Base-by-base conservation (phyloP, 805 yeast genomes). In the Hanseniaspora lachancei region DNA sequence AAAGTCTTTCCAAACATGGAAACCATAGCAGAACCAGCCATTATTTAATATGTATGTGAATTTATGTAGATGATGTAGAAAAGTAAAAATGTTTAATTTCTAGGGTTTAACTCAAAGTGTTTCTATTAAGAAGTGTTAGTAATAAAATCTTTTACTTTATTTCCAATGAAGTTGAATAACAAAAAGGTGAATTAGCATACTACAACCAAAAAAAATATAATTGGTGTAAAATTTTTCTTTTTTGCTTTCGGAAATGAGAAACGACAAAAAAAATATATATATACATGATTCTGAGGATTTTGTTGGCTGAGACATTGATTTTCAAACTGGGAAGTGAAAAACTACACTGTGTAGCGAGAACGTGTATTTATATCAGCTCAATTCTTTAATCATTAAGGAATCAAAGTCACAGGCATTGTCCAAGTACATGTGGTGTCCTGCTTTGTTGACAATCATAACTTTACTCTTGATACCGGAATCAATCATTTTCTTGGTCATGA, bases 381-480 rank as follows among this genome's bases (percentile, higher is more conserved):
- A 80, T 64, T 82, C 84, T 5, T 70, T 60, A 2, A 73, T 55
- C 36, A 84, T 65, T 57, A 77, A 58, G 10, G 68, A 60, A 63
- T 85, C 82, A 63, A 86, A 86, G 32, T 62, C 72, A 12, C 63
- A 58, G 48, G 72, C 69, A 62, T 84, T 84, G 65, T 86, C 95
- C 58, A 86, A 70, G 64, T 85, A 86, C n/a, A 86, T 62, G 64
- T 86, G 95, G 66, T 86, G 95, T 1, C 95, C 95, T 5, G 85
- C 74, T 59, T 79, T 72, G 15, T 74, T 74, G 18, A 86, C 71
- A 47, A 71, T 69, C 27, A 67, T 59, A 7, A 77, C 74, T 21
- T 64, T 66, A 55, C 72, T 65, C 21, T 62, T 63, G 0, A 62
- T 61, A 1, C 60, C 55, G 1, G 61, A 49, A 6, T 60, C 58